These are phyloP conservation scores for Sutorius eximius DNA, from an alignment of 1,284 basidiomycete species.

Conservation along the genomic window DNA sequence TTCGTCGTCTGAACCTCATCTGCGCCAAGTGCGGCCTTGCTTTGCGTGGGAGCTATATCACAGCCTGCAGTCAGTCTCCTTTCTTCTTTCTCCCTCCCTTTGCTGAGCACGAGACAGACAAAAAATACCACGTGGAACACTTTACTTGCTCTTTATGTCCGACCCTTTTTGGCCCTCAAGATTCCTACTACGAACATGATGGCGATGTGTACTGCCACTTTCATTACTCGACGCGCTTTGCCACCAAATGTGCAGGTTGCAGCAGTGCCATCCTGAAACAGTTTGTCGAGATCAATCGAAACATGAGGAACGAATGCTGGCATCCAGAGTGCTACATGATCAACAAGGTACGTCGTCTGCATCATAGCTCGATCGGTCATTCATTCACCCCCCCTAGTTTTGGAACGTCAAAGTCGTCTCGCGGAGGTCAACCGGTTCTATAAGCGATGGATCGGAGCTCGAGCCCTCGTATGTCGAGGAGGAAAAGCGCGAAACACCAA, in stretches of 20 bases:
- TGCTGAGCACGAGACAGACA: constrained; percentile 55
- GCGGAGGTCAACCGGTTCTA: constrained; percentile 62
- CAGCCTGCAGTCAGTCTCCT: constrained; percentile 86
- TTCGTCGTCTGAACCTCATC: constrained; percentile 92
- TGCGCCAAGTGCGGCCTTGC: constrained; percentile 96
- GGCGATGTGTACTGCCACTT: constrained; percentile 96
- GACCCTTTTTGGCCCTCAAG: constrained; percentile 95
- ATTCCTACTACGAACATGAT: constrained; percentile 99
- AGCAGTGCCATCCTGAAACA: constrained; percentile 99
- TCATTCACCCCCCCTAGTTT: constrained; percentile 58
- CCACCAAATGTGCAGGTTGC: constrained; percentile 97
- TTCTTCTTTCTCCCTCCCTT: background rate
- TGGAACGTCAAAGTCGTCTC: constrained; percentile 98
- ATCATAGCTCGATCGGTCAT: constrained; percentile 1
- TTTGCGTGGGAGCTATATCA: constrained; percentile 96
- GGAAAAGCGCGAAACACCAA: constrained; percentile 78
- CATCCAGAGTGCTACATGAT: constrained; percentile 99
- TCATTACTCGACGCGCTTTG: constrained; percentile 98
- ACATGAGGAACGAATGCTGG: constrained; percentile 98
- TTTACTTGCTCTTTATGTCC: constrained; percentile 98
- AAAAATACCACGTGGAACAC: constrained; percentile 99
- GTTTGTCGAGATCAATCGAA: constrained; percentile 99
- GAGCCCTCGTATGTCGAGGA: constrained; percentile 67
- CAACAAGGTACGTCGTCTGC: constrained; percentile 74
- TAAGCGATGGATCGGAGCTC: constrained; percentile 52